Conservation (phyloP, 108 stramenopile genomes). For the Conticribra guillardii region DNA sequence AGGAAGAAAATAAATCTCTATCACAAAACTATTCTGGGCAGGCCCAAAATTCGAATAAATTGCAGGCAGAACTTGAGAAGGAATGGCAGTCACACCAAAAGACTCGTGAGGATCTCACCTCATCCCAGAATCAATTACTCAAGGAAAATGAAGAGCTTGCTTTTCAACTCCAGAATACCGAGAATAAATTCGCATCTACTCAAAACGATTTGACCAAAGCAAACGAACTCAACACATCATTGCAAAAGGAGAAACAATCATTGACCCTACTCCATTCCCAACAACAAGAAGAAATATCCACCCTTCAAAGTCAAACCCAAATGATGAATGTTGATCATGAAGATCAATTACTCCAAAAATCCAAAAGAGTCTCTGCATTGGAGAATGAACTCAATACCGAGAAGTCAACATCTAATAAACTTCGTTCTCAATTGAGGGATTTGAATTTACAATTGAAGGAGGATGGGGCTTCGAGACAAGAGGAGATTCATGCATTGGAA, state of each 20-base stretch:
- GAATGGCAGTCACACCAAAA: background rate
- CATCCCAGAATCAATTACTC: background rate
- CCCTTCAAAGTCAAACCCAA: conserved; percentile 12
- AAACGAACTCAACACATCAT: background rate
- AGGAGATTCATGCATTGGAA: conserved; percentile 7
- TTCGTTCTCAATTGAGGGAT: conserved; percentile 15
- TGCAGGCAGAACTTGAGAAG: background rate
- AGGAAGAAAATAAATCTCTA: background rate
- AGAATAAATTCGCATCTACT: background rate
- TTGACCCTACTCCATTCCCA: conserved; percentile 8
- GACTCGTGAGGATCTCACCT: background rate
- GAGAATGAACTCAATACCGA: conserved; percentile 21
- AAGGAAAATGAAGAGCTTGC: background rate
- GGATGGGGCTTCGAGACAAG: conserved; percentile 9
- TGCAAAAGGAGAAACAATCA: background rate
- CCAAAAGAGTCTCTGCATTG: background rate
- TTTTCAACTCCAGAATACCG: background rate
- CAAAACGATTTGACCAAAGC: background rate
- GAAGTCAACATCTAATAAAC: conserved; percentile 17
- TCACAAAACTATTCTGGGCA: background rate
- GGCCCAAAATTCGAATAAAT: background rate
- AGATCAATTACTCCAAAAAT: background rate
- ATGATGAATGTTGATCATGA: conserved; percentile 7
- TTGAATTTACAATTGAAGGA: conserved; percentile 26
- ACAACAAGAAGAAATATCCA: conserved; percentile 7